Evolutionary conservation across 352 stramenopile species (phyloP).

Genomic region (Phytophthora agathidicida): DNA sequence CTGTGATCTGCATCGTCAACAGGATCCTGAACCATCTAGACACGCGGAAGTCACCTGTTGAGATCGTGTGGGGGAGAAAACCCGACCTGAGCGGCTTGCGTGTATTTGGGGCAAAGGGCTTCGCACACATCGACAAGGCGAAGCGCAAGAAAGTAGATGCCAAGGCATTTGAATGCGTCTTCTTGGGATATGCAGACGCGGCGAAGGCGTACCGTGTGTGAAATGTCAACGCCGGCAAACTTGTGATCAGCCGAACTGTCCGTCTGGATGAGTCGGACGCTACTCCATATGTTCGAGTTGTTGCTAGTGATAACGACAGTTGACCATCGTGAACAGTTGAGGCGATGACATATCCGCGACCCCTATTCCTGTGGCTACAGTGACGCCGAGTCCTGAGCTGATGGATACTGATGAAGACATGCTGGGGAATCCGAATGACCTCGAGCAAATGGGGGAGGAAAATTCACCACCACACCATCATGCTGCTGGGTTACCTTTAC

Average conservation of each 20-base stretch:
- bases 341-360: background rate
- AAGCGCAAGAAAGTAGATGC: constrained; percentile 23
- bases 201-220: constrained; percentile 23
- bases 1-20: constrained; percentile 21
- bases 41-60: background rate
- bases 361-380: background rate
- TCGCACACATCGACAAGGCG: constrained; percentile 11
- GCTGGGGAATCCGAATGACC: background rate
- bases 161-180: constrained; percentile 27
- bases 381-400: background rate
- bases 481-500: no score
- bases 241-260: constrained; percentile 1
- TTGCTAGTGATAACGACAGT: background rate
- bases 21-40: constrained; percentile 9
- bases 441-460: constrained; percentile 3
- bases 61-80: constrained; percentile 4
- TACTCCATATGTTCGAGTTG: background rate
- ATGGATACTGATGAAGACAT: constrained; percentile 5
- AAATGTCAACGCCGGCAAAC: background rate
- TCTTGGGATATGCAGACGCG: constrained; percentile 23
- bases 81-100: constrained; percentile 1
- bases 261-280: constrained; percentile 1
- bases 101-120: constrained; percentile 16
- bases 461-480: no score
- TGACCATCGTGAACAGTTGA: background rate